Evolutionary conservation across 768 basidiomycete genomes (phyloP).

Genomic region (Pholiota microspora): DNA sequence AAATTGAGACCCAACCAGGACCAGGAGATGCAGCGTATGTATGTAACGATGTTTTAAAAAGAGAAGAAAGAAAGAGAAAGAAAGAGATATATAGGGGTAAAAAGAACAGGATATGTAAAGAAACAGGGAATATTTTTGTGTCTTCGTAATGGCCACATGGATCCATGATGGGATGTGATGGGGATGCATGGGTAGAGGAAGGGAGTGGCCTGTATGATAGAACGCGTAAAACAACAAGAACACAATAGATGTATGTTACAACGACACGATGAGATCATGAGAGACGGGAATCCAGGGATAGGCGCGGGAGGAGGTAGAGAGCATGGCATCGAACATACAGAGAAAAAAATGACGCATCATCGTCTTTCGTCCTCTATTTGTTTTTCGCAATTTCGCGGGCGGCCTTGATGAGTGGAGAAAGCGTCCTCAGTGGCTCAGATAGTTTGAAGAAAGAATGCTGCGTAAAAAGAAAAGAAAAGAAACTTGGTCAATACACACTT

Average conservation of each 20-base stretch:
- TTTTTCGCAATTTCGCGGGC: constrained; percentile 83
- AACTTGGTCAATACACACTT: neutral
- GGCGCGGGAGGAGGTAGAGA: neutral
- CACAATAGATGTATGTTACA: constrained; percentile 24
- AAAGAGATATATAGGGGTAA: too few relatives aligned
- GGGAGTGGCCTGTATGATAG: constrained; percentile 3
- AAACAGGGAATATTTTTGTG: constrained; percentile 6
- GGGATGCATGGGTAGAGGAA: too few relatives aligned
- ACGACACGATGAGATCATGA: constrained; percentile 6
- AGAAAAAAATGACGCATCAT: neutral
- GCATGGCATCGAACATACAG: neutral
- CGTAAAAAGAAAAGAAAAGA: constrained; percentile 3
- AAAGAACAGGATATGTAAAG: neutral
- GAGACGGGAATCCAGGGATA: neutral
- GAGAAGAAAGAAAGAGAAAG: too few relatives aligned
- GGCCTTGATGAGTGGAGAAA: constrained; percentile 89
- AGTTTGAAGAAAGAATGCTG: constrained; percentile 89
- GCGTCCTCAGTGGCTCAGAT: constrained; percentile 81
- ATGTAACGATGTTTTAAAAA: neutral
- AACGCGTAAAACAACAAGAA: constrained; percentile 17
- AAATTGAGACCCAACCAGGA: neutral
- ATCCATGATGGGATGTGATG: too few relatives aligned
- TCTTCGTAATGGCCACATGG: neutral
- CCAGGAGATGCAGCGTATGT: neutral
- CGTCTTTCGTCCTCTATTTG: constrained; percentile 30